Base-by-base conservation (phyloP, 352 stramenopile genomes). In the Phytopythium oedochilum region DNA sequence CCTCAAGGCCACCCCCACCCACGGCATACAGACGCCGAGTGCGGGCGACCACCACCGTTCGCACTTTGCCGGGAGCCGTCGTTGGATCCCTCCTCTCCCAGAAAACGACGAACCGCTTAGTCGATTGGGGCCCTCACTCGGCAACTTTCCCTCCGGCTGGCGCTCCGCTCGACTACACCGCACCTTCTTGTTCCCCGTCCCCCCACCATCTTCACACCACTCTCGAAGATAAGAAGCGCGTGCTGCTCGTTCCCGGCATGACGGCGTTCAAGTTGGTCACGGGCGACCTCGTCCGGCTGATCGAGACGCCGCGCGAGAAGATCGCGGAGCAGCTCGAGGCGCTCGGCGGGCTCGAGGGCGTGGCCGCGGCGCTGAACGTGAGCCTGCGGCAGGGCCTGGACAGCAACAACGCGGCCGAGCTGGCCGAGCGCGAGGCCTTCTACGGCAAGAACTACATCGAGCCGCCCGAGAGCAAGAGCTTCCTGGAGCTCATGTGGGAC, bases 401-500 rank as follows among this genome's bases (percentile, higher is more conserved):
- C 61, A 60, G 55, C 31, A 63, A 70, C 48, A 63, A 81, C 52
- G 43, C 51, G 32, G 47, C 39, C 28, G 76, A 85, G 50, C 49
- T 85, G 14, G 22, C 53, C 14, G 28, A 50, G 1, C 79, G 79
- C 17, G 77, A 85, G 38, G 68, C 67, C 20, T 58, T 53, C 7
- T 89, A 88, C 45, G 79, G 79, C 36, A 70, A 62, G 53, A 89
- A 89, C 61, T 89, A 86, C 64, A 66, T 89, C 36, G 22, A 61
- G 15, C 79, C 79, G 23, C 69, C 75, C 18, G 67, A 66, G 45
- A 40, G 74, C 53, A 84, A 84, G 61, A 64, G 65, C 34, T 82
- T 89, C 63, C 42, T 86, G 31, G 78, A 83, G 61, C 77, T 97
- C 39, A 92, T 97, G 64, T 92, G 85, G 70, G 86, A 96, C 55